Base-by-base conservation (phyloP, 352 stramenopile genomes). In the Bremia lactucae region DNA sequence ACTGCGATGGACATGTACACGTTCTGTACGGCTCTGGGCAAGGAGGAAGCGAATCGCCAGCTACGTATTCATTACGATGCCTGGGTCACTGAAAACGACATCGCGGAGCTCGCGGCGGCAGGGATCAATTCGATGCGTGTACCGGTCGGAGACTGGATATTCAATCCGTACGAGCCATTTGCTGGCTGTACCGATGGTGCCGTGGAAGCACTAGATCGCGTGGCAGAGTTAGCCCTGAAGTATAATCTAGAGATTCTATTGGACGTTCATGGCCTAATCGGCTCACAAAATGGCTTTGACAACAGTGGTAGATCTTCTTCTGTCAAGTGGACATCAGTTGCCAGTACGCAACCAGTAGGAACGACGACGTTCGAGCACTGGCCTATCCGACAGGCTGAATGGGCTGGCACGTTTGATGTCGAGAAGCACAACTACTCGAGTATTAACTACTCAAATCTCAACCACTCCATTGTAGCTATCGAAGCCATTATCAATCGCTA, bases 201-300 rank as follows among this genome's bases (percentile, higher is more conserved):
- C 0, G 54, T 97, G 0, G 86, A 97, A 6, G 87, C 95, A 18
- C 56, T 98, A 2, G 87, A 97, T 43, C 60, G 68, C 22, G 63
- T 96, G 5, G 58, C 92, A 0, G 84, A 95, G 49, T 83, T 93
- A 50, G 75, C 73, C 9, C 57, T 81, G 29, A 84, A 90, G 55
- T 92, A 96, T 64, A 63, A 75, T 20, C 72, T 97, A 16, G 66
- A 79, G 13, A 73, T 96, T 5, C 55, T 97, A 23, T 58, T 98
- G 31, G 94, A 98, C 59, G 77, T 98, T 25, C 94, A 98, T 66
- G 83, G 85, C 4, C 59, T 93, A 35, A 85, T 94, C 31, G 89
- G 83, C 23, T 96, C 78, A 25, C 90, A 97, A 69, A 98, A 98
- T 65, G 94, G 92, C 19, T 97, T 97, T 56, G 94, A 98, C 63